Base-by-base conservation (phyloP, 352 stramenopile species). In the Ochromonadaceae sp. region DNA sequence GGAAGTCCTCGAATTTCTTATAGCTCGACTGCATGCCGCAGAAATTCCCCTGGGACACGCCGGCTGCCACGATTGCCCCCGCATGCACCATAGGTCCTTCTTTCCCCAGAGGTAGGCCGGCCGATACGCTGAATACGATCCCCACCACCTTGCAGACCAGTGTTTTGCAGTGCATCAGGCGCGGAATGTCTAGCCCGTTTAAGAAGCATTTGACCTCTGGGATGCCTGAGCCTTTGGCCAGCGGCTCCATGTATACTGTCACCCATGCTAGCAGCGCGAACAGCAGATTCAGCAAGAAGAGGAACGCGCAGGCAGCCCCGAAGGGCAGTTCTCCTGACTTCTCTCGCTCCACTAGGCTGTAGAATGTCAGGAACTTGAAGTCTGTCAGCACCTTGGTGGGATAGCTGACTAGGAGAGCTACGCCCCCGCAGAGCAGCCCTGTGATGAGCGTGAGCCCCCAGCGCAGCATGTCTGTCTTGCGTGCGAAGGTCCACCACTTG, bases 21-120 rank as follows among this genome's bases (percentile, higher is more conserved):
- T 78, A 91, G 70, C 76, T 84, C 39, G 83, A 92, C 58, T 91
- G 79, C 7, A 90, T 47, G 40, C 86, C 86, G 46, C 89, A 88
- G 41, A 74, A 82, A 40, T 75, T 72, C 58, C 90, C 90, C 66
- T 97, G 90, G 15, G 86, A 96, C 7, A 98, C 82, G n/a, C 82
- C 88, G 0, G 90, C 89, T 4, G 86, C 91, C n/a, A 97, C 89
- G 4, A 97, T 80, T 12, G 69, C 69, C 43, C 72, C 72, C 36
- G 59, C 90, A 76, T 97, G 89, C n/a, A 98, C 90, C 79, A 97
- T 98, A 0, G 93, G 90, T 32, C 93, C 93, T 75, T 98, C 93
- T 9, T 94, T 98, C 58, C 93, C 93, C 0, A 98, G 85, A 26
- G 94, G 82, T 14, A 98, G 79, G 1, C 92, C 92, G 0, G 84